These are phyloP conservation scores for Sapria himalayana DNA, from an alignment of 345 rosid genomes.

Conservation along the genomic window DNA sequence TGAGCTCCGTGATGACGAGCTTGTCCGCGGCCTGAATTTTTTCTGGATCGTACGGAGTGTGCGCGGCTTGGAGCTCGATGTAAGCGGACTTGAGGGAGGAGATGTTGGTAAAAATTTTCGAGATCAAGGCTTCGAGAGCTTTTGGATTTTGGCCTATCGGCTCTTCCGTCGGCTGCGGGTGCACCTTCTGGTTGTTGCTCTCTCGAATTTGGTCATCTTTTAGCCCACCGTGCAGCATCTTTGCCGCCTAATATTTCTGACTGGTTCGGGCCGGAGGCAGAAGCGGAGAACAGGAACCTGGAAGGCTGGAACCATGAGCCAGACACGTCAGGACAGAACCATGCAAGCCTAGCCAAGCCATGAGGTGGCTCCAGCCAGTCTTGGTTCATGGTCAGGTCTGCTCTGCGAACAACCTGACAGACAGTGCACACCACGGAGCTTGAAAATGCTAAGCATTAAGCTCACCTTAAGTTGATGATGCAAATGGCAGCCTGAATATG, in stretches of 20 bases:
- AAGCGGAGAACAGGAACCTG: neutral
- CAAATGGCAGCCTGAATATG: too few species aligned
- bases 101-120: slow-evolving; percentile 48
- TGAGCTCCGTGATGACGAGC: slow-evolving; percentile 57
- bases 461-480: too few species aligned
- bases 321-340: neutral
- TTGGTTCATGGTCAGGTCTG: too few species aligned
- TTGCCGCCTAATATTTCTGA: slow-evolving; percentile 23
- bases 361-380: too few species aligned
- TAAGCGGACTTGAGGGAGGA: slow-evolving; percentile 67
- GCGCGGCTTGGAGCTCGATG: slow-evolving; percentile 66
- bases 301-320: neutral
- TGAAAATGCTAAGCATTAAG: too few species aligned
- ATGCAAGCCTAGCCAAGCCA: too few species aligned
- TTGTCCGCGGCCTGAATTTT: slow-evolving; percentile 75
- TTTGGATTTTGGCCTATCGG: slow-evolving; percentile 46
- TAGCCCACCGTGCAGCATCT: slow-evolving; percentile 61
- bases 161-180: slow-evolving; percentile 89
- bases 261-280: too few species aligned
- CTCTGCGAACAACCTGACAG: too few species aligned
- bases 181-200: slow-evolving; percentile 51
- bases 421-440: too few species aligned
- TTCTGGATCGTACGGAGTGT: slow-evolving; percentile 71
- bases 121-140: slow-evolving; percentile 52
- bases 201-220: slow-evolving; percentile 62